Evolutionary conservation across 768 basidiomycete species (phyloP).

Genomic region (Scleroderma bovista): DNA sequence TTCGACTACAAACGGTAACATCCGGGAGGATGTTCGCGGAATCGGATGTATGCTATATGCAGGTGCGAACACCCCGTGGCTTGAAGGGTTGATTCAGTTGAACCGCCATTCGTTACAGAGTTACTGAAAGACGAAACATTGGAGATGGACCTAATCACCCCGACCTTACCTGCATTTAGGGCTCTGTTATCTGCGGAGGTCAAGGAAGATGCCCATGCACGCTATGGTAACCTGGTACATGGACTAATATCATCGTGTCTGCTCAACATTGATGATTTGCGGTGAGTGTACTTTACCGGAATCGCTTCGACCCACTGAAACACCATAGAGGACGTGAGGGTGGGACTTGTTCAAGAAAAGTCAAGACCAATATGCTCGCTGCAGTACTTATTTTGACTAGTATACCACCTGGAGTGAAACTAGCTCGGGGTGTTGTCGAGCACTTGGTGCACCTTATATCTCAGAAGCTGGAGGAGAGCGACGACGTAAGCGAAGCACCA

Average conservation of each 20-base stretch:
- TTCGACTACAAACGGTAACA: slow-evolving; percentile 44
- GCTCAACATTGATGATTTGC: slow-evolving; percentile 85
- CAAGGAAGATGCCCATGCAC: slow-evolving; percentile 39
- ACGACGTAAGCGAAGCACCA: slow-evolving; percentile 49
- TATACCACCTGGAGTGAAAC: slow-evolving; percentile 56
- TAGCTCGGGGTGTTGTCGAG: slow-evolving; percentile 74
- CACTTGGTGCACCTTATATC: slow-evolving; percentile 81
- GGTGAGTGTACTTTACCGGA: slow-evolving; percentile 44
- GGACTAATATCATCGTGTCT: slow-evolving; percentile 83
- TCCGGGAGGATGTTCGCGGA: slow-evolving; percentile 72
- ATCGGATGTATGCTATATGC: slow-evolving; percentile 76
- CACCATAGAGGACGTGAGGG: slow-evolving; percentile 71
- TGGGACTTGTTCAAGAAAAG: slow-evolving; percentile 67
- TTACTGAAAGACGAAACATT: slow-evolving; percentile 82
- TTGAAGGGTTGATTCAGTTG: not conserved
- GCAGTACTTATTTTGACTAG: slow-evolving; percentile 81
- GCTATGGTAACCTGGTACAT: slow-evolving; percentile 61
- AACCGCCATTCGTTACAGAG: slow-evolving; percentile 37
- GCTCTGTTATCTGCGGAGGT: slow-evolving; percentile 51
- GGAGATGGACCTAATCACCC: slow-evolving; percentile 72
- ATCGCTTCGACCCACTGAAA: slow-evolving; percentile 2
- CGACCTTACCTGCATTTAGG: slow-evolving; percentile 78
- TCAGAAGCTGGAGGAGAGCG: slow-evolving; percentile 65
- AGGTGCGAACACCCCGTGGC: slow-evolving; percentile 37
- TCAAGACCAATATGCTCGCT: slow-evolving; percentile 87